Conservation (phyloP, 495 filamentous ascomycete genomes). For the Hypoxylon intermedium region DNA sequence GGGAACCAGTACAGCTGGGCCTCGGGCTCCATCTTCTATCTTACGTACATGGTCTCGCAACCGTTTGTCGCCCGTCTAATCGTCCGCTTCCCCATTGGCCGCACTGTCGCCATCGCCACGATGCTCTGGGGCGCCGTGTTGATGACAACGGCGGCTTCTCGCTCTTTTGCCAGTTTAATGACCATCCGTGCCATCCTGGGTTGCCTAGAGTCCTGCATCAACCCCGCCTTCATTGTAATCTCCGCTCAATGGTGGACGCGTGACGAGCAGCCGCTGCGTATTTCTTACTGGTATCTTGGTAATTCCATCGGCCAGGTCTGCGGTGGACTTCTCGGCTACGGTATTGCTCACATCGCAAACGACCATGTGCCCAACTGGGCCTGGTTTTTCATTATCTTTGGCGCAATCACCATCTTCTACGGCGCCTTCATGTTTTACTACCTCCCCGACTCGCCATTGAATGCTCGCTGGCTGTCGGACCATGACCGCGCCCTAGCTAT, state of each 20-base stretch:
- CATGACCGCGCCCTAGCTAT: slow-evolving; percentile 59
- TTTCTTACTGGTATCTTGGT: slow-evolving; percentile 58
- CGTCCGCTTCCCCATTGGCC: slow-evolving; percentile 65
- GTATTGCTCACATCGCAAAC: slow-evolving; percentile 50
- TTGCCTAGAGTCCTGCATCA: slow-evolving; percentile 56
- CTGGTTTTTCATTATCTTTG: slow-evolving; percentile 53
- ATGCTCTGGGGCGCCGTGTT: slow-evolving; percentile 54
- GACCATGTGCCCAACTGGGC: slow-evolving; percentile 50
- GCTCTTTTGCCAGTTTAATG: slow-evolving; percentile 50
- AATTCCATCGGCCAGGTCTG: slow-evolving; percentile 60
- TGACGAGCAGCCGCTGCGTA: slow-evolving; percentile 55
- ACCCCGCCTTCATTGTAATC: slow-evolving; percentile 58
- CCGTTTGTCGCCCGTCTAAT: slow-evolving; percentile 66
- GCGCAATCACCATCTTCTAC: slow-evolving; percentile 49
- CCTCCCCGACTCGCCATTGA: slow-evolving; percentile 59
- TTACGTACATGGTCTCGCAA: slow-evolving; percentile 60
- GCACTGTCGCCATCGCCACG: slow-evolving; percentile 54
- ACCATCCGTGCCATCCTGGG: slow-evolving; percentile 59
- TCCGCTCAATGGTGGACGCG: slow-evolving; percentile 61
- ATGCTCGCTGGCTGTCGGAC: slow-evolving; percentile 54
- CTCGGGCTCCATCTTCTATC: slow-evolving; percentile 58
- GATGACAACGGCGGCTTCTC: slow-evolving; percentile 49
- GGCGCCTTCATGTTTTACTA: slow-evolving; percentile 51
- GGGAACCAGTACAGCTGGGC: slow-evolving; percentile 62
- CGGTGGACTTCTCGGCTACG: slow-evolving; percentile 54